A percentile compares a stretch with the other conserved stretches of the same genome.
Conservation (phyloP, 2,329 filamentous ascomycete species). For the Penicillium oxalicum region DNA sequence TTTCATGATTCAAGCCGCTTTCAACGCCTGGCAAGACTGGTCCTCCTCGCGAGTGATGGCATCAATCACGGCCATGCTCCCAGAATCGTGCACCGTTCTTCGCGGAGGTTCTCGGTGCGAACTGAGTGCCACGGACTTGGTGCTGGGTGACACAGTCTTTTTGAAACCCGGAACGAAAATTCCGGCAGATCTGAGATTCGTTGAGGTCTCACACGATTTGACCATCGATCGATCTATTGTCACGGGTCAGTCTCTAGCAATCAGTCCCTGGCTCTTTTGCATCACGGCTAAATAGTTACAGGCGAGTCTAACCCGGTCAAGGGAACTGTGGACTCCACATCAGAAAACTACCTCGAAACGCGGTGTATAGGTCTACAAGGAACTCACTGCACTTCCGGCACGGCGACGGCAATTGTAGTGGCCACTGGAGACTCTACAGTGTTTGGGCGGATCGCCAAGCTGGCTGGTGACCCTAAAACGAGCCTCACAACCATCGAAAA, state of each 20-base stretch:
- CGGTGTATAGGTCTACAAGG: slow-evolving; percentile 67
- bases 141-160: slow-evolving; percentile 51
- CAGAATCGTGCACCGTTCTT: slow-evolving; percentile 61
- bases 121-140: slow-evolving; percentile 38
- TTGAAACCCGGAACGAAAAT: slow-evolving; percentile 51
- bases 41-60: slow-evolving; percentile 71
- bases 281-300: slow-evolving; percentile 26
- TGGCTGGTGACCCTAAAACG: slow-evolving; percentile 63
- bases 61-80: slow-evolving; percentile 74
- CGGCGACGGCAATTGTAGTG: slow-evolving; percentile 61
- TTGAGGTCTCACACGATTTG: slow-evolving; percentile 1
- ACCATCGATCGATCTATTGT: slow-evolving; percentile 1
- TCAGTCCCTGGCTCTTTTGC: slow-evolving; percentile 57
- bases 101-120: slow-evolving; percentile 47
- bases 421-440: slow-evolving; percentile 67
- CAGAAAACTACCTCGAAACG: slow-evolving; percentile 48
- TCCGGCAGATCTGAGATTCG: slow-evolving; percentile 49
- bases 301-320: slow-evolving; percentile 56
- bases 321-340: slow-evolving; percentile 42
- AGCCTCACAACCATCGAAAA: slow-evolving; percentile 65
- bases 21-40: slow-evolving; percentile 69
- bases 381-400: slow-evolving; percentile 70
- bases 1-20: slow-evolving; percentile 63
- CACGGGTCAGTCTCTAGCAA: slow-evolving; percentile 58
- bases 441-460: slow-evolving; percentile 67